phyloP scores from a whole-genome alignment of 2,329 filamentous ascomycete species.

The Aureobasidium sp. region DNA sequence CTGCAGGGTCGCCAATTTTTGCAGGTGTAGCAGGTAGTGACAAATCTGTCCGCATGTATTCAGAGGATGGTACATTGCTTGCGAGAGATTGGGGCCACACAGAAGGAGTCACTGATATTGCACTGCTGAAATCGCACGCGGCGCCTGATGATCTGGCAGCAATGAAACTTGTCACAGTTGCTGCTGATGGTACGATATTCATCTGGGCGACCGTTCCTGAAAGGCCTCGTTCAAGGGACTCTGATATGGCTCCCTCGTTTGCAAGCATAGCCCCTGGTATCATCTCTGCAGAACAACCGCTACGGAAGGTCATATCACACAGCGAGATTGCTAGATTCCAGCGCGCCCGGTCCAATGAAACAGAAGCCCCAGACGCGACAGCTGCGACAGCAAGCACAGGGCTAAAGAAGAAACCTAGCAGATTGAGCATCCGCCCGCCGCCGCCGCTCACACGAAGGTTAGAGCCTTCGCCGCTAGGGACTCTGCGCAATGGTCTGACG shows the following conservation, averaged over 20 bases:
- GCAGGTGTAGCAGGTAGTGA: conserved; percentile 89
- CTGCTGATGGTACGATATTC: conserved; percentile 43
- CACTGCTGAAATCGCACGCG: conserved; percentile 37
- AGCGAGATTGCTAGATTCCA: conserved; percentile 77
- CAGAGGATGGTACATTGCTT: conserved; percentile 68
- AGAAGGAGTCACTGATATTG: conserved; percentile 80
- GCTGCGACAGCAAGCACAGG: conserved; percentile 39
- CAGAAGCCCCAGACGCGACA: conserved; percentile 32
- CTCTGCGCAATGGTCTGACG: conserved; percentile 31
- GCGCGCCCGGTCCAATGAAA: conserved; percentile 35
- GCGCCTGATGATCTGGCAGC: conserved; percentile 28
- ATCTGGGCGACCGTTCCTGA: conserved; percentile 32
- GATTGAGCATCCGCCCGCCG: conserved; percentile 4
- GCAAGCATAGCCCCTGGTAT: conserved; percentile 20
- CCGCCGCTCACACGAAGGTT: not conserved
- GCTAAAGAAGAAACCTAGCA: conserved; percentile 39
- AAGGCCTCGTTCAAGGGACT: not conserved
- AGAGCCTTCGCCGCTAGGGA: conserved; percentile 27
- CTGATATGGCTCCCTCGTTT: conserved; percentile 4
- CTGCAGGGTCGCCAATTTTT: conserved; percentile 56
- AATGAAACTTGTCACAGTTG: conserved; percentile 40
- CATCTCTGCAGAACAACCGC: conserved; percentile 54
- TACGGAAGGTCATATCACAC: conserved; percentile 79
- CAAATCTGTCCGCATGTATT: conserved; percentile 89
- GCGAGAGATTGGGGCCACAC: conserved; percentile 93